Evolutionary conservation across 2,329 filamentous ascomycete genomes (phyloP).

Genomic region (Aspergillus floridensis): DNA sequence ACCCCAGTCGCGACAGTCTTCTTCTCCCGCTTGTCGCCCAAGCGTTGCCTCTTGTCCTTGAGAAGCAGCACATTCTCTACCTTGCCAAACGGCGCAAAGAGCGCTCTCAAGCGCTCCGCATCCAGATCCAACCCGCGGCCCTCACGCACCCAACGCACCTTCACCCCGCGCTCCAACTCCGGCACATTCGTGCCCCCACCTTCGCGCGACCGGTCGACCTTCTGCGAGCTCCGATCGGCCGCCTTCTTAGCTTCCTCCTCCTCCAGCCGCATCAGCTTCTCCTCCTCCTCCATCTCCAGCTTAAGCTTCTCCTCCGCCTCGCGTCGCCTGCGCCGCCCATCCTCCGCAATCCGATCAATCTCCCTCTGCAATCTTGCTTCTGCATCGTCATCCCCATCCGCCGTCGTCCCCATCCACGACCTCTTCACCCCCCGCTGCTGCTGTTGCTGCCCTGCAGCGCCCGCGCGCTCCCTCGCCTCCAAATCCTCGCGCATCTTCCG

Average conservation of each 20-base stretch:
- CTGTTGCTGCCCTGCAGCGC: constrained; percentile 24
- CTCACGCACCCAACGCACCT: constrained; percentile 55
- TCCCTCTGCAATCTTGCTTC: constrained; percentile 53
- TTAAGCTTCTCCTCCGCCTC: constrained; percentile 49
- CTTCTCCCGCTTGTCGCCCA: constrained; percentile 52
- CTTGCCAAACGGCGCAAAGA: constrained; percentile 56
- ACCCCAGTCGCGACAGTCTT: constrained; percentile 53
- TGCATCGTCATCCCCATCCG: constrained; percentile 41
- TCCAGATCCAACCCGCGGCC: constrained; percentile 47
- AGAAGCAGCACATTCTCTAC: constrained; percentile 56
- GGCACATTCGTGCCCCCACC: constrained; percentile 45
- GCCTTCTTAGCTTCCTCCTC: constrained; percentile 45
- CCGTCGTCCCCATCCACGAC: constrained; percentile 44
- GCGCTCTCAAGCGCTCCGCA: constrained; percentile 44
- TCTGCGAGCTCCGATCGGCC: constrained; percentile 30
- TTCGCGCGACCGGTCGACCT: constrained; percentile 36
- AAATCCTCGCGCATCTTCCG: constrained; percentile 82
- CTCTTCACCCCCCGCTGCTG: constrained; percentile 56
- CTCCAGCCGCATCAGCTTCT: constrained; percentile 36
- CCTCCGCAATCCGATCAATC: constrained; percentile 53
- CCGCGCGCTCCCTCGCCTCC: constrained; percentile 68
- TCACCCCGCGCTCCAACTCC: constrained; percentile 58
- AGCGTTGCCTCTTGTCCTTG: constrained; percentile 55
- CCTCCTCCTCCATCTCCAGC: constrained; percentile 45
- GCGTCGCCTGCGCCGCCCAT: constrained; percentile 51